Evolutionary conservation across 2,329 filamentous ascomycete species (phyloP).

Genomic region (Calonectria honghensis): DNA sequence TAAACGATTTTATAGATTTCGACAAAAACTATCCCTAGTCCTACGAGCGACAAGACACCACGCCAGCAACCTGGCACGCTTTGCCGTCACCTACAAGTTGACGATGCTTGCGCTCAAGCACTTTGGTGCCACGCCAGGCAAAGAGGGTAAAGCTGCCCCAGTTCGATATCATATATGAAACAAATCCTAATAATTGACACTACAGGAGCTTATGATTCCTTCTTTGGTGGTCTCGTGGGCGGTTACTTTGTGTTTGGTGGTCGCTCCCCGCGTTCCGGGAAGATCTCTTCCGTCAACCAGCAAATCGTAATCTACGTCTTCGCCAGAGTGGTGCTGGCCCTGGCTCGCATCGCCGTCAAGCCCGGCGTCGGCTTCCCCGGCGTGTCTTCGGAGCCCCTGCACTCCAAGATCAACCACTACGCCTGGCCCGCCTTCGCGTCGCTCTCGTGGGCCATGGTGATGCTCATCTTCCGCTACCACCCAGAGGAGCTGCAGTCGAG

Average conservation of each 20-base stretch:
- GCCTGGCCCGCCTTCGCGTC: constrained; percentile 96
- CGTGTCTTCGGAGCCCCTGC: constrained; percentile 69
- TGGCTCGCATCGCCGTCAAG: constrained; percentile 89
- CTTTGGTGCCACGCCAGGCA: constrained; percentile 74
- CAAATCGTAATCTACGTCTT: constrained; percentile 99
- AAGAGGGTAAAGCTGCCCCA: constrained; percentile 67
- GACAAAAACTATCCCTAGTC: constrained; percentile 85
- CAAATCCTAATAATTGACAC: not conserved
- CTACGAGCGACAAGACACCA: constrained; percentile 92
- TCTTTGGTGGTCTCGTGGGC: constrained; percentile 90
- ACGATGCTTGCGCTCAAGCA: constrained; percentile 85
- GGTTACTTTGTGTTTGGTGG: constrained; percentile 94
- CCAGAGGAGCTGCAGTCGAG: constrained; percentile 94
- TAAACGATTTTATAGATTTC: constrained; percentile 67
- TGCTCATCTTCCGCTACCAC: constrained; percentile 96
- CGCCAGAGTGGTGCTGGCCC: constrained; percentile 88
- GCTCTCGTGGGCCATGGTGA: constrained; percentile 92
- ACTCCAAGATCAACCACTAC: constrained; percentile 76
- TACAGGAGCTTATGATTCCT: constrained; percentile 83
- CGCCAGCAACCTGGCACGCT: constrained; percentile 92
- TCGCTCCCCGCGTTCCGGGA: constrained; percentile 76
- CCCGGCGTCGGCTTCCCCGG: constrained; percentile 71
- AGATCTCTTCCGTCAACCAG: constrained; percentile 88
- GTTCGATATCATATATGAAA: not conserved
- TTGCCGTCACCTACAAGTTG: constrained; percentile 92